Conservation (phyloP, 257 asterid genomes). For the Solanum medicagineum region DNA sequence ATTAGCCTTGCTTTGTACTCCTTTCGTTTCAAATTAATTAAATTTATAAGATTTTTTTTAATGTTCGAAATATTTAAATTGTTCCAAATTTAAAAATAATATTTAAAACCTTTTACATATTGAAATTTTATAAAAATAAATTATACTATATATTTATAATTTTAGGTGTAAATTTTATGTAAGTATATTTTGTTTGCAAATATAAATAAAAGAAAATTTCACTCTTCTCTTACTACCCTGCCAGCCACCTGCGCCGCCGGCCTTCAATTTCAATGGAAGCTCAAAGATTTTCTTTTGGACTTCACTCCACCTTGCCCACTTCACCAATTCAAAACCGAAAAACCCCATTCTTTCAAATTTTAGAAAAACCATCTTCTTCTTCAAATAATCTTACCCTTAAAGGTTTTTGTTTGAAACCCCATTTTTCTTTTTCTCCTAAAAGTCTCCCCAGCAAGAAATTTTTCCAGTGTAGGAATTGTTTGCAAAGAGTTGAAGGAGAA, state of each 20-base stretch:
- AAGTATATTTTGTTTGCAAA: neutral
- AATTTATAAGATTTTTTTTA: no score
- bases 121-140: no score
- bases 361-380: neutral
- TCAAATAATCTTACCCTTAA: neutral
- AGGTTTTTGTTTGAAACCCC: slow-evolving; percentile 15
- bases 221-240: no score
- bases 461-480: slow-evolving; percentile 8
- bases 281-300: slow-evolving; percentile 12
- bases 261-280: slow-evolving; percentile 21
- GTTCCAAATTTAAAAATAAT: fast-evolving
- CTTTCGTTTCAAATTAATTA: fast-evolving
- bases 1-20: no score
- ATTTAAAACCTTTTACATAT: no score
- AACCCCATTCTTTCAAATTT: neutral
- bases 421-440: slow-evolving; percentile 8
- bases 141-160: no score
- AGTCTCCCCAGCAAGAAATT: neutral
- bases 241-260: neutral
- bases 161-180: no score
- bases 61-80: no score
- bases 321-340: slow-evolving; percentile 12
- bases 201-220: neutral
- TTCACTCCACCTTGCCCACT: slow-evolving; percentile 3
- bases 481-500: slow-evolving; percentile 3